Evolutionary conservation across 1,139 yeast species (phyloP), one percentile per base, ranked within the genome.

Genomic region (Candida mesenterica): DNA sequence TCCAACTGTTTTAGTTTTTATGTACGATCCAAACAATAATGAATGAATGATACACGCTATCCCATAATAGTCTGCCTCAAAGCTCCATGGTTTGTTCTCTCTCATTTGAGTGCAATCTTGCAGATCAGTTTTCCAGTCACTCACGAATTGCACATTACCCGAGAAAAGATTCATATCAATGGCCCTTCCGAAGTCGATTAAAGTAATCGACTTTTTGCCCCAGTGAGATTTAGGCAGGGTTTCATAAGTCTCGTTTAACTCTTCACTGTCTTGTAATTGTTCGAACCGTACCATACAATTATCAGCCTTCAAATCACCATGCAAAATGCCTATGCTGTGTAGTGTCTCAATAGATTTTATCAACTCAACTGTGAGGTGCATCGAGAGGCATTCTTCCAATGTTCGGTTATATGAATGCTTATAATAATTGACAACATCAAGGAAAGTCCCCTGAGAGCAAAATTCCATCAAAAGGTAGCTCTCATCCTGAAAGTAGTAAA

Each of bases 261-360:
- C 32, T 3, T 36, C 39, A 6, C 32, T 24, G 15, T 35, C 45
- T 5, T 38, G 43, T 4, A 50, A 43, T 1, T 40, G 33, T 24
- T 63, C 64, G 28, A 86, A 69, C 28, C 84, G 60, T 0, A 88
- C 55, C 95, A 90, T 85, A 46, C 94, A 84, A 52, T 89, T 89
- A 43, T 87, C 96, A 0, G 96, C 84, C 51, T 84, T 86, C 39
- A 89, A 59, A 54, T 88, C 95, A 1, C 96, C 95, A 60, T 90
- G 97, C 12, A 90, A 65, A 1, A 89, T 77, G 0, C 82, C 82
- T 9, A 74, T 62, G 1, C 61, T 55, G 51, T 90, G 97, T 19
- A 90, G 58, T 1, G 66, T 57, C 45, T 83, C 88, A 2, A 87
- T 60, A 0, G 77, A 65, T 36, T 77, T 71, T 33, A 87, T 54